phyloP scores from a whole-genome alignment of 768 basidiomycete genomes.

The Mycena indigotica region DNA sequence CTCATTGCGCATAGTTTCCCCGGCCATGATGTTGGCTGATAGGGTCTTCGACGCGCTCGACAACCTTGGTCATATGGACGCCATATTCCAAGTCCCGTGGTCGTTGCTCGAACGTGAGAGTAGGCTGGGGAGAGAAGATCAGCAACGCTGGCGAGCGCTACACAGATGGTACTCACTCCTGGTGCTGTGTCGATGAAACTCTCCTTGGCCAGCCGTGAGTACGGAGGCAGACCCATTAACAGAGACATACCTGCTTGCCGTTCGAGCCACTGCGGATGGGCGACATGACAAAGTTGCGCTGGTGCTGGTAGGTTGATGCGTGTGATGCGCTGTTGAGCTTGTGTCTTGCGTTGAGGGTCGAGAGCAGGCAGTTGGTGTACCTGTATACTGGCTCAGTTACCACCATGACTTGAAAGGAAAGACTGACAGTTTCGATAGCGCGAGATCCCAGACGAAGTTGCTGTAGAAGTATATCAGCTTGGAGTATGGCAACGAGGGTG shows the following conservation, averaged over 20 bases:
- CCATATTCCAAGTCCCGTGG: neutral
- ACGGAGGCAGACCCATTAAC: neutral
- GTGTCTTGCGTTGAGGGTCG: neutral
- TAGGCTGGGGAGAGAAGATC: neutral
- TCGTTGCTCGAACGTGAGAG: neutral
- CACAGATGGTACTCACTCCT: neutral
- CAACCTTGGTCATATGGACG: neutral
- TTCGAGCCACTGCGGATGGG: neutral
- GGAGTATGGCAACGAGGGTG: neutral
- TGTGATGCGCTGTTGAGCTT: neutral
- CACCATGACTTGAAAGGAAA: too few relatives aligned
- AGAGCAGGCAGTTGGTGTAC: constrained; percentile 1
- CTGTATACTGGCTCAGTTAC: too few relatives aligned
- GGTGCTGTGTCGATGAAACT: neutral
- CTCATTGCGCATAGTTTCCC: neutral
- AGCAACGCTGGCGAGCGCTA: neutral
- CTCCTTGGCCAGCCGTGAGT: too few relatives aligned
- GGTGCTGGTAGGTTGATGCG: neutral
- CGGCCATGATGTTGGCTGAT: neutral
- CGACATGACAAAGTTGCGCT: neutral
- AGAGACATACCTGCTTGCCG: neutral
- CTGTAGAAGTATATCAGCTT: neutral
- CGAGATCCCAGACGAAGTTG: constrained; percentile 1
- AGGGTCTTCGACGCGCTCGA: constrained; percentile 1
- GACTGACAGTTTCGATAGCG: neutral